phyloP scores from a whole-genome alignment of 768 basidiomycete genomes.

The Hericium alpestre region DNA sequence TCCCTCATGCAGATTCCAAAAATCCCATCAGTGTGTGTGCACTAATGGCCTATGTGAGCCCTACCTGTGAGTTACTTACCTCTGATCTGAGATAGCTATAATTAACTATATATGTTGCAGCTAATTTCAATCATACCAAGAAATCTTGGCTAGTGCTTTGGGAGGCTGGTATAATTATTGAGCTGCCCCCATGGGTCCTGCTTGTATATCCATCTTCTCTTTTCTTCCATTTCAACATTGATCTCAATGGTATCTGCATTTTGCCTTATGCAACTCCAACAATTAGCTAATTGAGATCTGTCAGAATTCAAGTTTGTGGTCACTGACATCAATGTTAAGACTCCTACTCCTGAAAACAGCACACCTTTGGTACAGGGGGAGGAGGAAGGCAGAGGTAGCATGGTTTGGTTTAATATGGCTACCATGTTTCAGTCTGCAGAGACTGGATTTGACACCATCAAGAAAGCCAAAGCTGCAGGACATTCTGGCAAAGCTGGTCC shows the following conservation, averaged over 20 bases:
- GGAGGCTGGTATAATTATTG: background rate
- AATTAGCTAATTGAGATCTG: background rate
- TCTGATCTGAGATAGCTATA: no score
- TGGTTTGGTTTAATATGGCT: constrained; percentile 1
- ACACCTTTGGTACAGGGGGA: background rate
- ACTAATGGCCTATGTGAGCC: background rate
- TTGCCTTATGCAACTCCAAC: background rate
- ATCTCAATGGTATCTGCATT: background rate
- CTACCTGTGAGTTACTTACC: background rate
- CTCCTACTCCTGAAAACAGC: background rate
- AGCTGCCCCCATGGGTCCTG: background rate
- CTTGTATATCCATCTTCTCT: constrained; percentile 1
- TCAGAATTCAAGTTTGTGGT: background rate
- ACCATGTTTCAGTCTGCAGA: background rate
- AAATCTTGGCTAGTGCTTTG: background rate
- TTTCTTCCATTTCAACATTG: constrained; percentile 1
- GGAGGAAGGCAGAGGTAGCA: background rate
- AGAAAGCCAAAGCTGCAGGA: background rate
- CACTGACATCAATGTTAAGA: background rate
- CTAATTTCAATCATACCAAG: background rate
- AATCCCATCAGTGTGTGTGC: background rate
- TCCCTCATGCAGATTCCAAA: background rate
- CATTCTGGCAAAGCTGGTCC: background rate
- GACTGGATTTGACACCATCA: background rate
- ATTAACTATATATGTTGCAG: background rate